Evolutionary conservation across 768 basidiomycete species (phyloP).

Genomic region (Candolleomyces efflorescens): DNA sequence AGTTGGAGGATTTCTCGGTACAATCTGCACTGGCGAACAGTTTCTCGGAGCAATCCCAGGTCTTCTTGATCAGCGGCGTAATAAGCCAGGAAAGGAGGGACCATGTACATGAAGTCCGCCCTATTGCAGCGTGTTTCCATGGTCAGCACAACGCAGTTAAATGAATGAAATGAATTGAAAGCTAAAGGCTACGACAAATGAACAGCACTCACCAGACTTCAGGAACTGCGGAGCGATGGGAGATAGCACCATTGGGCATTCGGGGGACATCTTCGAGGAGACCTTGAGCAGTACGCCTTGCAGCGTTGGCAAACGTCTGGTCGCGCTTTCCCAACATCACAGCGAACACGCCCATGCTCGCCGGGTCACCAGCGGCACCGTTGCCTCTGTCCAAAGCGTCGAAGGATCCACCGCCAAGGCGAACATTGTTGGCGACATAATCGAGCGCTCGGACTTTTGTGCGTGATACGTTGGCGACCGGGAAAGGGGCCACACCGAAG

Average conservation of each 20-base stretch:
- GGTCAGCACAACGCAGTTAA: not conserved
- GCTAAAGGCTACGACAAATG: not conserved
- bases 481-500: constrained; percentile 32
- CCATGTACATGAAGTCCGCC: constrained; percentile 51
- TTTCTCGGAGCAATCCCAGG: constrained; percentile 28
- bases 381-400: constrained; percentile 32
- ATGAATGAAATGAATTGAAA: not conserved
- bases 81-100: constrained; percentile 47
- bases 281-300: constrained; percentile 27
- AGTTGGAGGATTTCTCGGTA: constrained; percentile 33
- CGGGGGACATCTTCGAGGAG: constrained; percentile 33
- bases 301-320: constrained; percentile 23
- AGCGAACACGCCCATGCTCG: constrained; percentile 44
- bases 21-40: constrained; percentile 33
- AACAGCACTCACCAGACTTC: constrained; percentile 37
- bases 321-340: constrained; percentile 32
- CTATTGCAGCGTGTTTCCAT: constrained; percentile 18
- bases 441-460: constrained; percentile 28
- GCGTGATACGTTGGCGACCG: not conserved
- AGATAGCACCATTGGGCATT: constrained; percentile 41
- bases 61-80: constrained; percentile 37
- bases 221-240: constrained; percentile 32
- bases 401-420: constrained; percentile 25
- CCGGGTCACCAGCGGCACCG: constrained; percentile 43
- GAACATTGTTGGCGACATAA: constrained; percentile 37